Evolutionary conservation across 805 yeast species (phyloP).

Genomic region (Lipomyces orientalis): DNA sequence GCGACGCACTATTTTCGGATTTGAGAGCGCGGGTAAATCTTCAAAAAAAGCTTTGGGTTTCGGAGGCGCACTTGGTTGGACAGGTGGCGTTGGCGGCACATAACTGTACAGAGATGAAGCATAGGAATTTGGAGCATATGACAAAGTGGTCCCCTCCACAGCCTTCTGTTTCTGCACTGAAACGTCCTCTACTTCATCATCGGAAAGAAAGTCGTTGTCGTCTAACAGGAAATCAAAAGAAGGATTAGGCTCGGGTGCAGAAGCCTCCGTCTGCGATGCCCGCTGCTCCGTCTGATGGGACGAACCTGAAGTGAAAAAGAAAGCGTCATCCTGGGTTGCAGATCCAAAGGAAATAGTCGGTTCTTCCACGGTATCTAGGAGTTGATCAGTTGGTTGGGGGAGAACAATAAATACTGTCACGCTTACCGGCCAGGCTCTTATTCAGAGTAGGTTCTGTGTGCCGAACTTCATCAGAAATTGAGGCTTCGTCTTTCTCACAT

Average conservation of each 20-base stretch:
- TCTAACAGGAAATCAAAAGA: slow-evolving; percentile 33
- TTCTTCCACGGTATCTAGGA: not conserved
- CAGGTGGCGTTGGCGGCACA: slow-evolving; percentile 8
- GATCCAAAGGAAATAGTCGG: not conserved
- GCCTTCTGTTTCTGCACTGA: slow-evolving; percentile 3
- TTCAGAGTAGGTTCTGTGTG: not conserved
- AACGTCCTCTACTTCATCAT: slow-evolving; percentile 18
- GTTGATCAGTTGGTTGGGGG: not conserved
- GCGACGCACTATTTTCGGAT: slow-evolving; percentile 20
- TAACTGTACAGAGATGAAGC: slow-evolving; percentile 8
- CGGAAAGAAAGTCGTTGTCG: slow-evolving; percentile 33
- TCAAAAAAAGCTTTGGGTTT: slow-evolving; percentile 24
- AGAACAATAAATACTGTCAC: not conserved
- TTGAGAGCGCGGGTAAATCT: slow-evolving; percentile 23
- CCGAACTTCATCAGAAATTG: not conserved
- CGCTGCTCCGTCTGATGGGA: not conserved
- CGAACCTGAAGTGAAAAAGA: slow-evolving; percentile 13
- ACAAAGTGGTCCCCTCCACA: slow-evolving; percentile 2
- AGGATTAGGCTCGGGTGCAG: slow-evolving; percentile 1
- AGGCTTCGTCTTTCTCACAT: not conserved
- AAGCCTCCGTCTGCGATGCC: not conserved
- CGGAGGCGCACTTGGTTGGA: slow-evolving; percentile 6
- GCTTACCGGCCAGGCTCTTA: not conserved
- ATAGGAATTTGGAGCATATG: slow-evolving; percentile 7
- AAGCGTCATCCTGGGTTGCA: slow-evolving; percentile 10